Conservation (phyloP, 129 eudicot species). For the Helianthus annuus region HanXRQr2.0-SUNRISE NC_035437.2:144668130-144668629, state of each 20-base stretch:
- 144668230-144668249: conserved; percentile 9
- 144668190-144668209: not conserved
- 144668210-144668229: conserved; percentile 9
- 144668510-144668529: not conserved
- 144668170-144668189: not conserved
- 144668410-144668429: too few relatives aligned
- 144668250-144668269: not conserved
- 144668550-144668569: not conserved
- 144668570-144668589: not conserved
- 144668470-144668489: not conserved
- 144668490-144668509: not conserved
- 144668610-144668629: conserved; percentile 32
- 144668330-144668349: not conserved
- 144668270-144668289: not conserved
- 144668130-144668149: not conserved
- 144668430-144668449: not conserved
- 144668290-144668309: not conserved
- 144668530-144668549: conserved; percentile 15
- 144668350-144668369: too few relatives aligned
- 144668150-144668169: not conserved
- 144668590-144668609: not conserved
- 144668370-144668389: not conserved
- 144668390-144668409: too few relatives aligned
- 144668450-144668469: not conserved
- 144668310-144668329: conserved; percentile 3